A percentile compares a stretch with the other conserved stretches of the same genome.
These are phyloP conservation scores for Tremellales sp. DNA, from an alignment of 1,284 basidiomycete species.

Conservation along the genomic window DNA sequence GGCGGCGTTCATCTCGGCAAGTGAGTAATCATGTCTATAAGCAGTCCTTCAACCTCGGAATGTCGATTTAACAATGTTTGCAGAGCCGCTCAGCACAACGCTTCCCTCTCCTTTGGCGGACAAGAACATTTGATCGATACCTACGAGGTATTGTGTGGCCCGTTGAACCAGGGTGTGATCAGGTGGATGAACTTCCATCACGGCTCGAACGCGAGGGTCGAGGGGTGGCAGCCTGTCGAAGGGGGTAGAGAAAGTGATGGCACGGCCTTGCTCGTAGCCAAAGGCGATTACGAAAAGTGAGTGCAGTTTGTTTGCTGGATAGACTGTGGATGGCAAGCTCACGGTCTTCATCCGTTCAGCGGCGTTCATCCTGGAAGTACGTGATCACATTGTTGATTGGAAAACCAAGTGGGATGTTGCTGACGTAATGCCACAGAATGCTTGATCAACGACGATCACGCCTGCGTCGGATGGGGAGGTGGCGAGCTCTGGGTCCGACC, in stretches of 20 bases:
- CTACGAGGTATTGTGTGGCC: conserved; percentile 46
- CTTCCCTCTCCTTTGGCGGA: conserved; percentile 41
- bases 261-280: conserved; percentile 35
- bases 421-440: conserved; percentile 25
- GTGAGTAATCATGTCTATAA: conserved; percentile 20
- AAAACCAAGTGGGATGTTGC: neutral
- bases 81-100: conserved; percentile 33
- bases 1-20: conserved; percentile 47
- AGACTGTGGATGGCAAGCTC: neutral
- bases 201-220: conserved; percentile 28
- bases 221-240: conserved; percentile 44
- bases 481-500: conserved; percentile 45
- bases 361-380: conserved; percentile 43
- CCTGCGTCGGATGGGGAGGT: conserved; percentile 44
- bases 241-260: conserved; percentile 43
- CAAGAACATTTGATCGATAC: conserved; percentile 34
- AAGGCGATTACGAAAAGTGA: conserved; percentile 39
- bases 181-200: conserved; percentile 43
- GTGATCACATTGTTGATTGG: conserved; percentile 7
- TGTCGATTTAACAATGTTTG: conserved; percentile 20
- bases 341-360: conserved; percentile 9
- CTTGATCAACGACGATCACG: conserved; percentile 41
- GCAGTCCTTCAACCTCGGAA: neutral
- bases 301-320: conserved; percentile 7
- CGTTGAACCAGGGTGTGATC: conserved; percentile 29